A percentile compares a stretch with the other conserved stretches of the same genome.
These are phyloP conservation scores for Penicillium sp. DNA, from an alignment of 2,329 filamentous ascomycete genomes.

Conservation along the genomic window DNA sequence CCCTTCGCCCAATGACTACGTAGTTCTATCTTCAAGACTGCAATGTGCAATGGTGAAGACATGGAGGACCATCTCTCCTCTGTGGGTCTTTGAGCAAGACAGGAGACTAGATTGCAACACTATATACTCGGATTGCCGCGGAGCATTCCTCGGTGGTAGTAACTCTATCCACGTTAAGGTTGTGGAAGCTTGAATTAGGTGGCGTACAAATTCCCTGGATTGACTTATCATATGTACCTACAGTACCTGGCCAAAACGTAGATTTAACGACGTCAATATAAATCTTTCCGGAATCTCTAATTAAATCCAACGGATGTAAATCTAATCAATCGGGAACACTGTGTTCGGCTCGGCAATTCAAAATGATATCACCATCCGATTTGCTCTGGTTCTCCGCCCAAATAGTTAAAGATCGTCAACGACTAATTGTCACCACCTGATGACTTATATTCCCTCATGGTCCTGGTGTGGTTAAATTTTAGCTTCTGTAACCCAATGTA, in stretches of 20 bases:
- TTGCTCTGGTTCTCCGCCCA: neutral
- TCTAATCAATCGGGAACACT: neutral
- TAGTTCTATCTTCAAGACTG: neutral
- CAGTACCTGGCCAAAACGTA: neutral
- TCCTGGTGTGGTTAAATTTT: neutral
- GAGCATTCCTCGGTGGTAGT: neutral
- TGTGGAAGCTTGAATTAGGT: neutral
- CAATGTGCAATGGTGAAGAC: neutral
- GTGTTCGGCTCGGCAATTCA: neutral
- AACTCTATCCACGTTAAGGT: conserved; percentile 10
- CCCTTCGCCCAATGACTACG: neutral
- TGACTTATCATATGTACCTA: neutral
- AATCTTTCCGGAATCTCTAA: neutral
- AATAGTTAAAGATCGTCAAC: conserved; percentile 7
- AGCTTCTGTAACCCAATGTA: neutral
- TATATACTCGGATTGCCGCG: neutral
- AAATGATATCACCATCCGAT: conserved; percentile 1
- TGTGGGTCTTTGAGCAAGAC: neutral
- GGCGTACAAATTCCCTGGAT: neutral
- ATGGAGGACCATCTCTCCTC: neutral
- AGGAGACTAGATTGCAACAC: neutral
- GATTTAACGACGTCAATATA: too few relatives aligned
- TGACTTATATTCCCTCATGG: neutral
- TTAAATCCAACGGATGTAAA: neutral
- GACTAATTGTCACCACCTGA: neutral